These are phyloP conservation scores for Lepiota venenata DNA, from an alignment of 768 basidiomycete species.

Conservation along the genomic window DNA sequence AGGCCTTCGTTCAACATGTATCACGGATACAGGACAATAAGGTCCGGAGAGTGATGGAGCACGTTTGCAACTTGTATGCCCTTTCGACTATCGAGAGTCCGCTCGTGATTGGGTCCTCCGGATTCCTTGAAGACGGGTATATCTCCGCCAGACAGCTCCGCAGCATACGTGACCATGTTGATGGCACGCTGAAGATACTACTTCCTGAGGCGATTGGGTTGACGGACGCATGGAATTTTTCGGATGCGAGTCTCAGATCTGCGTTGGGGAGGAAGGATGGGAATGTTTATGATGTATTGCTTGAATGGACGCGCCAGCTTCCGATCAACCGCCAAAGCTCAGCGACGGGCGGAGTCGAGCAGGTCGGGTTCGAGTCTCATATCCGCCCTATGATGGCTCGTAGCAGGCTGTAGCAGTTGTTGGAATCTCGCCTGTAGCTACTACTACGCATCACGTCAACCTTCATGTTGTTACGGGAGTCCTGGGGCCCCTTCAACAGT, in stretches of 20 bases:
- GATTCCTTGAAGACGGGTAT: conserved; percentile 22
- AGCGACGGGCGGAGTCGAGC: conserved; percentile 16
- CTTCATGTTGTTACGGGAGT: too few relatives aligned
- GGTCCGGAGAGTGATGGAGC: conserved; percentile 12
- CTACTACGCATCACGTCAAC: too few relatives aligned
- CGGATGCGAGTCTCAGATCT: conserved; percentile 20
- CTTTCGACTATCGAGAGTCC: conserved; percentile 22
- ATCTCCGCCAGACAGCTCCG: conserved; percentile 15
- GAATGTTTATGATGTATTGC: conserved; percentile 20
- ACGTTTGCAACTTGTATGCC: conserved; percentile 21
- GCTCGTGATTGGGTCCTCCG: conserved; percentile 15
- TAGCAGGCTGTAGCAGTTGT: conserved; percentile 1
- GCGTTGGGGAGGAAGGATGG: conserved; percentile 23
- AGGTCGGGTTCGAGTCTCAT: conserved; percentile 17
- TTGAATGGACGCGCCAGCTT: conserved; percentile 23
- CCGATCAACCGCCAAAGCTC: conserved; percentile 16
- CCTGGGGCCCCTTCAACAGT: too few relatives aligned
- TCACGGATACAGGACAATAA: conserved; percentile 3
- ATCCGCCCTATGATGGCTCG: conserved; percentile 11
- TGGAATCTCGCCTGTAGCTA: too few relatives aligned
- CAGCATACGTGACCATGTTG: conserved; percentile 13
- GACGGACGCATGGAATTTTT: conserved; percentile 24
- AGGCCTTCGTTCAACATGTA: conserved; percentile 17
- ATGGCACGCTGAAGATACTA: conserved; percentile 11
- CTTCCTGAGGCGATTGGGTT: conserved; percentile 21